Evolutionary conservation across 2,329 filamentous ascomycete species (phyloP), one percentile per base, ranked within the genome.

Genomic region (Periconia sp.): DNA sequence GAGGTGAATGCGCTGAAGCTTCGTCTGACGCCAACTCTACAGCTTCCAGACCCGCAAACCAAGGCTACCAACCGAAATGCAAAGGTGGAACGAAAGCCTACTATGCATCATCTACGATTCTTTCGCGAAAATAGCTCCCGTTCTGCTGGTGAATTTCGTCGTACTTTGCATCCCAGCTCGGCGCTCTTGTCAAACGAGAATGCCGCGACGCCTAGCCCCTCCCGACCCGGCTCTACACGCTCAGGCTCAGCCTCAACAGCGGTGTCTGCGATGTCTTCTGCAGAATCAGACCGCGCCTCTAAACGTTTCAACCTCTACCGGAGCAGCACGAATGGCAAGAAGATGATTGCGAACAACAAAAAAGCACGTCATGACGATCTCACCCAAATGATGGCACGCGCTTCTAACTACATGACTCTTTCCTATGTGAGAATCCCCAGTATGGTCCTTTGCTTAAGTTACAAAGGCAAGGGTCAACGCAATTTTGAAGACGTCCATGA

Each of bases 401-500:
- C 94, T 3, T 96, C 91, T 53, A 96, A 92, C 71, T 99, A 95
- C 77, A 97, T 97, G 92, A 97, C 94, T 0, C 87, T 99, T 57
- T 89, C 93, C 2, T 92, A 96, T 73, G 92, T 99, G 74, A 94
- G 92, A 74, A 91, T 99, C 68, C 91, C 92, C 2, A 94, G 91
- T 52, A 93, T 99, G 63, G 92, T 97, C 2, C 85, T 99, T 33
- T 99, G 94, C 71, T 82, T 99, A 27, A 95, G 90, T 69, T 97
- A 97, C 82, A 96, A 97, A 74, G 94, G 95, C 68, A 95, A 92
- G 72, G 91, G 92, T 43, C 91, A 96, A 60, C 91, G 92, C 69
- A 99, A 97, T 66, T 83, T 99, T 53, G 92, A 97, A 76, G 95
- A 99, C 73, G 89, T 99, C 15, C 93, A 99, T 75, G 89, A 97